Conservation (phyloP, 2,329 filamentous ascomycete species). For the Diaporthe amygdali region DNA sequence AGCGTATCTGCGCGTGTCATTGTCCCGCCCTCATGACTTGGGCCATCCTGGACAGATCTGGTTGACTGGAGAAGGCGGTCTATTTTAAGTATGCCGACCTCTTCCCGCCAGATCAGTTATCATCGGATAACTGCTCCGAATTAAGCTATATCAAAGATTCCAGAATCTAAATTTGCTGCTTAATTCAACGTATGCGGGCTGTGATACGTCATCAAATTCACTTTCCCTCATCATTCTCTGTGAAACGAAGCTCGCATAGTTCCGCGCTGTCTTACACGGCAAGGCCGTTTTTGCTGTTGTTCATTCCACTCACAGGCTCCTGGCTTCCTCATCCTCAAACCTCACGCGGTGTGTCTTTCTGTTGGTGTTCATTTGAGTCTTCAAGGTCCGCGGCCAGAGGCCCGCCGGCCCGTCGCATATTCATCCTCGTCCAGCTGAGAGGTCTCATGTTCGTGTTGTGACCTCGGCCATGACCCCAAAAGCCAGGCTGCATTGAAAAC, state of each 20-base stretch:
- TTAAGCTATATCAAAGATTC: background rate
- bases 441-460: background rate
- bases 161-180: background rate
- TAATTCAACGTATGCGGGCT: background rate
- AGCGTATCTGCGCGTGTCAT: background rate
- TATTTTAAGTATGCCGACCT: background rate
- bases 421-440: background rate
- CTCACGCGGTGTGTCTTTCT: background rate
- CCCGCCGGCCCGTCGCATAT: background rate
- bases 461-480: background rate
- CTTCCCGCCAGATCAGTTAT: background rate
- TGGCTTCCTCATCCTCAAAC: background rate
- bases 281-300: background rate
- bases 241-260: background rate
- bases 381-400: background rate
- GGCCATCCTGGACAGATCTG: background rate
- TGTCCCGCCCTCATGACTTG: background rate
- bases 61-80: background rate
- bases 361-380: background rate
- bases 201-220: background rate
- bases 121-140: background rate
- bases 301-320: too few relatives aligned
- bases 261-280: background rate
- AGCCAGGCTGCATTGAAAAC: background rate
- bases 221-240: background rate